Evolutionary conservation across 2,329 filamentous ascomycete genomes (phyloP).

Genomic region (Sporothrix brunneoviolacea): DNA sequence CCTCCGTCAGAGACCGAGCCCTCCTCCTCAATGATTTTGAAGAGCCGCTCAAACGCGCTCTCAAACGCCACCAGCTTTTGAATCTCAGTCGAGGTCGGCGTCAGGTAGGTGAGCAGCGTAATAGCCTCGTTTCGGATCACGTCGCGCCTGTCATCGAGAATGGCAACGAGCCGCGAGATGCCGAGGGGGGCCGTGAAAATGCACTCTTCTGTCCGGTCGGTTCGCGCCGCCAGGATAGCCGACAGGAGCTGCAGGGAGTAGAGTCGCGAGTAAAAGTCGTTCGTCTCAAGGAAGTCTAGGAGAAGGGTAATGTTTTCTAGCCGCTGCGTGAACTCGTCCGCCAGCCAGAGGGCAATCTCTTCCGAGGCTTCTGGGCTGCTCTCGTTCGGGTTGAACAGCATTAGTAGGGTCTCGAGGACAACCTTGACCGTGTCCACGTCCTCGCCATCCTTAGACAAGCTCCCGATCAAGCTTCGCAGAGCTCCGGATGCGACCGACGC

Average conservation of each 20-base stretch:
- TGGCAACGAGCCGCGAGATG: slow-evolving; percentile 75
- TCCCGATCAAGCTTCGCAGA: slow-evolving; percentile 79
- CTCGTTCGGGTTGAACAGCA: slow-evolving; percentile 72
- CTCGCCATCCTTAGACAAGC: slow-evolving; percentile 78
- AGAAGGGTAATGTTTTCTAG: slow-evolving; percentile 94
- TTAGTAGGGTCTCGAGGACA: slow-evolving; percentile 87
- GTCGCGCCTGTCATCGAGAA: slow-evolving; percentile 79
- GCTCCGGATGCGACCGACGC: slow-evolving; percentile 92
- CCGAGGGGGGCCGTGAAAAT: slow-evolving; percentile 84
- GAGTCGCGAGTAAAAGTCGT: slow-evolving; percentile 83
- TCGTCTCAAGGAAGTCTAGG: slow-evolving; percentile 78
- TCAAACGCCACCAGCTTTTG: slow-evolving; percentile 96
- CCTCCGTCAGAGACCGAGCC: slow-evolving; percentile 77
- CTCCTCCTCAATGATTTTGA: slow-evolving; percentile 73
- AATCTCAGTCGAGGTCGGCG: slow-evolving; percentile 77
- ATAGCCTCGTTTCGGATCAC: slow-evolving; percentile 83
- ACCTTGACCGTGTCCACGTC: slow-evolving; percentile 96
- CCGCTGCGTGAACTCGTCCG: slow-evolving; percentile 94
- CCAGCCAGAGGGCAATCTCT: slow-evolving; percentile 91
- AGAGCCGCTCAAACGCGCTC: slow-evolving; percentile 83
- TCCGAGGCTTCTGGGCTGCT: slow-evolving; percentile 86
- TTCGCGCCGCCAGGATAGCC: slow-evolving; percentile 76
- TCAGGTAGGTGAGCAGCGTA: slow-evolving; percentile 79
- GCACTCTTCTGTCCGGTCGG: slow-evolving; percentile 90
- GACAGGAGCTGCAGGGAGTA: slow-evolving; percentile 87